Evolutionary conservation across 2,329 filamentous ascomycete genomes (phyloP), one percentile per base, ranked within the genome.

Genomic region (Epichloe aotearoae): DNA sequence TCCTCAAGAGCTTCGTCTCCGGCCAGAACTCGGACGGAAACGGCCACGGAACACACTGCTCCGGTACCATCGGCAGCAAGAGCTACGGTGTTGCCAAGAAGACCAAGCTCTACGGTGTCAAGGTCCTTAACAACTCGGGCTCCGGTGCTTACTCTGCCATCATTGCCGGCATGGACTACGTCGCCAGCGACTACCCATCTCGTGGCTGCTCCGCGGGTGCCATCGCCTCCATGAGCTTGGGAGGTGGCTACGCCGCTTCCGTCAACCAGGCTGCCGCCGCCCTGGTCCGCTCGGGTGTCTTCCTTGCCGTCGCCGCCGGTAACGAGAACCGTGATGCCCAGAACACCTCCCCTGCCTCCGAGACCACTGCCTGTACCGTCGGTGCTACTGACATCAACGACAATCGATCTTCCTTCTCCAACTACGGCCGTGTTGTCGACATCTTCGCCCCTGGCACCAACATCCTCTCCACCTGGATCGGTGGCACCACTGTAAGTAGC

Each of bases 151-250:
- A 61, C 57, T 70, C 70, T 15, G 67, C 62, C 49, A 68, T 74
- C 55, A 67, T 74, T 41, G 69, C 69, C 10, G 71, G 71, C 50
- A 72, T 73, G 56, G 68, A 73, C 59, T 73, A 63, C 37, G 71
- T 71, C 5, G 63, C 64, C 38, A 52, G 56, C 1, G 46, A 47
- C 37, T 4, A 15, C 46, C 10, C 10, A 6, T 61, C 55, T 2
- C 64, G 66, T 53, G 62, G 54, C 57, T 73, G 71, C 64, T 61
- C 66, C 55, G 69, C 64, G 43, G 71, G 72, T 26, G 64, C 69
- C 39, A 75, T 80, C 15, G 71, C 74, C 57, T 77, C 74, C 66
- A 77, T 80, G 76, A 77, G 74, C 15, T 71, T 81, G 4, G 76
- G 77, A 10, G 76, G 76, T 15, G 48, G 57, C 51, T 64, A 57